Percentiles rank a stretch among this genome's conserved stretches.
phyloP scores from a whole-genome alignment of 1,284 basidiomycete genomes.

The Inonotus hispidus region DNA sequence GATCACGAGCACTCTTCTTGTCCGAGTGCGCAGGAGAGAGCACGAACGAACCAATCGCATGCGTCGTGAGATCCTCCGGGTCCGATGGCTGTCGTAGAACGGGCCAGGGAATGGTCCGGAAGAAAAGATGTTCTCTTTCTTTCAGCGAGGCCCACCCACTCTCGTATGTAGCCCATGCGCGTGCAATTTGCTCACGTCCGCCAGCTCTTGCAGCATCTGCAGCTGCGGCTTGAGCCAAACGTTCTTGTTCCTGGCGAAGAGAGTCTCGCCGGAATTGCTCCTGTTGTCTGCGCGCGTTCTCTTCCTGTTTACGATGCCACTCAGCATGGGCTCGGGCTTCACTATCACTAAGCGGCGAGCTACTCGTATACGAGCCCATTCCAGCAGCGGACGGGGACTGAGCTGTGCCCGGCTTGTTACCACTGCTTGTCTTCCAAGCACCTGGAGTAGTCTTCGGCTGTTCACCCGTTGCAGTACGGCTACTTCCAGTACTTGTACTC shows the following conservation, averaged over 20 bases:
- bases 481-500: neutral
- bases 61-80: constrained; percentile 54
- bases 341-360: constrained; percentile 23
- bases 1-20: constrained; percentile 32
- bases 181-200: constrained; percentile 48
- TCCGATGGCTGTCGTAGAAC: constrained; percentile 47
- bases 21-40: constrained; percentile 34
- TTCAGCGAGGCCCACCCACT: constrained; percentile 49
- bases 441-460: neutral
- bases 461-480: constrained; percentile 5
- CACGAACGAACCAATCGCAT: constrained; percentile 53
- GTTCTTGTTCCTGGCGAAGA: constrained; percentile 36
- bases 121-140: constrained; percentile 18
- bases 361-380: constrained; percentile 8
- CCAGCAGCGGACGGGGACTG: constrained; percentile 23
- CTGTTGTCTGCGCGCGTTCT: constrained; percentile 48
- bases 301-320: constrained; percentile 51
- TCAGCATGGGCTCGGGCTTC: constrained; percentile 29
- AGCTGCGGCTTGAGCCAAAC: constrained; percentile 34
- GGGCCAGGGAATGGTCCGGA: constrained; percentile 58
- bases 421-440: neutral
- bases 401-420: neutral
- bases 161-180: constrained; percentile 51
- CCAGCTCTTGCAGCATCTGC: constrained; percentile 33
- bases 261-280: constrained; percentile 57